A percentile compares a stretch with the other conserved stretches of the same genome.
These are phyloP conservation scores for Ophiostoma piceae DNA, from an alignment of 2,329 filamentous ascomycete species.

Conservation along the genomic window DNA sequence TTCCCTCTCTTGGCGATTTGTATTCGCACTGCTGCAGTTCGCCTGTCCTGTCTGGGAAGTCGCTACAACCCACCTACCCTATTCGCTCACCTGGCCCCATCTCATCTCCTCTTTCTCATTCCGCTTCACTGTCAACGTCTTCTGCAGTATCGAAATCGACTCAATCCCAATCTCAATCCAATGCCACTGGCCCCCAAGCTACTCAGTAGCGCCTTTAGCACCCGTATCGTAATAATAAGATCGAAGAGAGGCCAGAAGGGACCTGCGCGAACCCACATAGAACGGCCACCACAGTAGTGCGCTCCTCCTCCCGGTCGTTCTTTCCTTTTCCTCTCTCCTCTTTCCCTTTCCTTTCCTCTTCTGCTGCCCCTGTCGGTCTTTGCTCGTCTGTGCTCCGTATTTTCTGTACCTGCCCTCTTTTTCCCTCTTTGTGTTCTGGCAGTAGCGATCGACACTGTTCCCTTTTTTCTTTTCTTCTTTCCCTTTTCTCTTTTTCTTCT, in stretches of 20 bases:
- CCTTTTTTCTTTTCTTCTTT: not conserved
- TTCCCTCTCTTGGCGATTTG: not conserved
- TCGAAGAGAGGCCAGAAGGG: not conserved
- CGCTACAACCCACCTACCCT: slow-evolving; percentile 13
- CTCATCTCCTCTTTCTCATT: not conserved
- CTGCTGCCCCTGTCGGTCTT: slow-evolving; percentile 6
- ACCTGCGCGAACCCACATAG: not conserved
- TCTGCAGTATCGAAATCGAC: too few relatives aligned
- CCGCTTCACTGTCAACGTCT: not conserved
- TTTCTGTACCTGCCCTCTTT: slow-evolving; percentile 18
- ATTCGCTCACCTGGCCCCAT: slow-evolving; percentile 14
- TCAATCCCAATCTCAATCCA: not conserved
- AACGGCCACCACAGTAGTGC: slow-evolving; percentile 5
- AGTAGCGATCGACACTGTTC: slow-evolving; percentile 12
- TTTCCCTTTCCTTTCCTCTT: not conserved
- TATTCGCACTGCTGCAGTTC: not conserved
- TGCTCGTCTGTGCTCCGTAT: slow-evolving; percentile 12
- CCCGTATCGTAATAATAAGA: not conserved
- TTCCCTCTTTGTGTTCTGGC: not conserved
- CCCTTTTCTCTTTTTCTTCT: not conserved
- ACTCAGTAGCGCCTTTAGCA: not conserved
- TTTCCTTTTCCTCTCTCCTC: slow-evolving; percentile 2
- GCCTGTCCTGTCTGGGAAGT: not conserved
- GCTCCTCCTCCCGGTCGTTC: not conserved
- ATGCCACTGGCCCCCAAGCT: not conserved